Base-by-base conservation (phyloP, 1,284 basidiomycete species). In the Tilletiopsis washingtonensis region DNA sequence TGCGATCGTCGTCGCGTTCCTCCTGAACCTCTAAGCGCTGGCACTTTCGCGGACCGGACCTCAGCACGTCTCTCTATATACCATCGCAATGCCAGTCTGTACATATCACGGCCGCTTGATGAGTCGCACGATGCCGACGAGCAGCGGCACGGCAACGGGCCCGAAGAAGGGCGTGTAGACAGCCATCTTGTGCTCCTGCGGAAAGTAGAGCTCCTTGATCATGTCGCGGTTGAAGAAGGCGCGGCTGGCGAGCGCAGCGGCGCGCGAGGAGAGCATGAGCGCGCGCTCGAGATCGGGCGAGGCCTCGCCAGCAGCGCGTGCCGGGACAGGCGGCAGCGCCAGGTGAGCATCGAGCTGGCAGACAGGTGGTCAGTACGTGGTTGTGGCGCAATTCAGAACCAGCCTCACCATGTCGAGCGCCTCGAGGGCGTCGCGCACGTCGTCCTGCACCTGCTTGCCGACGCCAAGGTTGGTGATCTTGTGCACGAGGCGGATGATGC, bases 171-270 rank as follows among this genome's bases (percentile, higher is more conserved):
- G 73, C 17, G 69, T 73, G 48, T 70, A 73, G 7, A 74, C 66
- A 3, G 71, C 73, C 19, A 70, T 73, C 23, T 77, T 77, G 61
- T 62, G 71, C 42, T 63, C 61, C 62, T 76, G 69, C 25, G 78
- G 77, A 75, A 98, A 98, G 74, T 99, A 99, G 21, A 98, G 78
- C 66, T 96, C 75, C 5, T 87, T 91, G 61, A 98, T 77, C 91
- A 98, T 97, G 29, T 84, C 85, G 0, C 91, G 94, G 72, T 91
- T 88, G 77, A 94, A 98, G 78, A 97, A 98, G 0, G 94, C 94
- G 37, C 84, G 79, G 14, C 88, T 91, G 2, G 91, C 82, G 32
- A 86, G 78, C 0, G 77, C 11, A 3, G 42, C 17, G n/a, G 23
- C 23, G 3, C 20, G 23, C 7, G 36, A n/a, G 25, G 9, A 9